Evolutionary conservation across 805 yeast genomes (phyloP), one percentile per base, ranked within the genome.

Genomic region (Blastobotrys attinorum): DNA sequence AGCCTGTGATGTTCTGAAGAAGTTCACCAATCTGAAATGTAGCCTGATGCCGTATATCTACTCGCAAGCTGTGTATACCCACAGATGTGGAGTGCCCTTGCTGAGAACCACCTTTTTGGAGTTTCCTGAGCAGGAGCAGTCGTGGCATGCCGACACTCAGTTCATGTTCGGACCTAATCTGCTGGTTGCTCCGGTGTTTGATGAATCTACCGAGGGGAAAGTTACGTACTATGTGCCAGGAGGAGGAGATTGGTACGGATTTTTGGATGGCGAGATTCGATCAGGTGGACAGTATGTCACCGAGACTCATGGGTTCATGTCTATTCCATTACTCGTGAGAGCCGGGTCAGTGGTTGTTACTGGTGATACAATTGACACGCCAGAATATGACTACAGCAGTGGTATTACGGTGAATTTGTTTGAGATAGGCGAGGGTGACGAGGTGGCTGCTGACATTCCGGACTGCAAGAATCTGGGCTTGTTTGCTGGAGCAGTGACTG

Each of bases 191-290:
- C 68, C 69, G 2, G 63, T 64, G 1, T 61, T 63, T 46, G n/a
- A n/a, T n/a, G 38, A 18, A 13, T 23, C 16, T n/a, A 60, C 54
- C 23, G 5, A 16, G 8, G 64, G 64, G 16, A 58, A 58, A 8
- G 66, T 62, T 20, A 38, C 51, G 2, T 62, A 48, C 48, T 64
- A 59, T 44, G 47, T 63, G 11, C 69, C 69, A 6, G 48, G 48
- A 25, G 66, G 65, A 38, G n/a, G n/a, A n/a, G 48, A 55, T 36
- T 64, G 69, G 69, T 64, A 61, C 48, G 67, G 68, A 3, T 48
- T 51, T 35, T 49, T 64, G 16, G 68, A 63, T 37, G 65, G 66
- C 13, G 55, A 59, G 39, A 45, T 56, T 16, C 54, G 67, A 37
- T 40, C 41, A 31, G 45, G 53, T 18, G 65, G 65, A 3, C 56